A percentile compares a stretch with the other conserved stretches of the same genome.
Evolutionary conservation across 345 rosid genomes (phyloP).

Genomic region (Aquilaria malaccensis): DNA sequence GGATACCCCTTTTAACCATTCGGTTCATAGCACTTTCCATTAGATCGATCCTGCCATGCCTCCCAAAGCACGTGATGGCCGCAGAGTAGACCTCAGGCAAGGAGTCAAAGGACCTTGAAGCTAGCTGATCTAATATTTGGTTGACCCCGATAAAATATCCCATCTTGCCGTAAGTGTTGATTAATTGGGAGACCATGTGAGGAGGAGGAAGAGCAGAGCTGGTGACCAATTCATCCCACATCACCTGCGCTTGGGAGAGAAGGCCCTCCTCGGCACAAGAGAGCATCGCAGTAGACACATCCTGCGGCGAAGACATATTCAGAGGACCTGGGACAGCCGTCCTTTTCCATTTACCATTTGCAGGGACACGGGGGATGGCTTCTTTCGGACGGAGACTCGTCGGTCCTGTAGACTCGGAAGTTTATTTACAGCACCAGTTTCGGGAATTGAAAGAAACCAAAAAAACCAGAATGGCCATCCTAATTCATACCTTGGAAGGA

Average conservation of each 20-base stretch:
- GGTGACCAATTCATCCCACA: constrained; percentile 47
- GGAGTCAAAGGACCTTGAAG: constrained; percentile 23
- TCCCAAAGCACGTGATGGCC: constrained; percentile 62
- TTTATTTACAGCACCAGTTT: no score
- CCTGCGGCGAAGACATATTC: no score
- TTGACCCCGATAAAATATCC: constrained; percentile 35
- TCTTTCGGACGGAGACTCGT: no score
- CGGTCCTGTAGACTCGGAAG: no score
- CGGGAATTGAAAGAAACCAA: no score
- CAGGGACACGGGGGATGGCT: no score
- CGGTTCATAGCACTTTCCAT: constrained; percentile 47
- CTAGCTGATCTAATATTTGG: constrained; percentile 32
- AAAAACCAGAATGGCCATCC: no score
- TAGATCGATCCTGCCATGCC: constrained; percentile 47
- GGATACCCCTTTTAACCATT: constrained; percentile 37
- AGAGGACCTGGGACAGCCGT: no score
- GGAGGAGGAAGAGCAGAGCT: constrained; percentile 36
- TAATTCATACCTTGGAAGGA: no score
- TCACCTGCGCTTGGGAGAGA: constrained; percentile 29
- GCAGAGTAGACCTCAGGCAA: constrained; percentile 30
- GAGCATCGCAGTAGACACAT: constrained; percentile 37
- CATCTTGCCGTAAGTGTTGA: constrained; percentile 39
- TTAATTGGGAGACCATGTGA: constrained; percentile 32
- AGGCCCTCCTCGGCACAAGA: constrained; percentile 39
- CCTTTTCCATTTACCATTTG: no score